These are phyloP conservation scores for Debaryomycetaceae sp. DNA, from an alignment of 1,139 yeast genomes.

Conservation along the genomic window DNA sequence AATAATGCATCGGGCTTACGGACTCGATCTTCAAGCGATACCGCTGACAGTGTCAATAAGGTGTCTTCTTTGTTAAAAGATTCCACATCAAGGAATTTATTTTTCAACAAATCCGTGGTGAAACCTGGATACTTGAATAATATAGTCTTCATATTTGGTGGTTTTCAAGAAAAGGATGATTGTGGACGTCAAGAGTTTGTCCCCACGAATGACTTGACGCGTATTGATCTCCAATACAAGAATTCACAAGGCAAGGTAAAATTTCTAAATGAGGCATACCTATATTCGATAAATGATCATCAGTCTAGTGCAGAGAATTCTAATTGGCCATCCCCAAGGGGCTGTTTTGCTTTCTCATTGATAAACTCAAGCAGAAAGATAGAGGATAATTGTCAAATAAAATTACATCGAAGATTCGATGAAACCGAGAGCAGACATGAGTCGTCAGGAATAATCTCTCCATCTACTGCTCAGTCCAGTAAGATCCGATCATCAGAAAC, in stretches of 20 bases:
- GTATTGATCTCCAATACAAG: constrained; percentile 23
- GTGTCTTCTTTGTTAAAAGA: background rate
- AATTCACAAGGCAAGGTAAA: background rate
- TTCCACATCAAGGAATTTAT: background rate
- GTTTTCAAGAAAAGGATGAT: constrained; percentile 22
- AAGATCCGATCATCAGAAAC: constrained; percentile 9
- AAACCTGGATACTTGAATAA: background rate
- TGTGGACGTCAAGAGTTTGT: constrained; percentile 17
- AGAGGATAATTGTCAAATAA: constrained; percentile 22
- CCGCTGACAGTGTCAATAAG: background rate
- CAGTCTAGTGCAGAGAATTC: constrained; percentile 7
- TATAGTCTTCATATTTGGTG: constrained; percentile 41
- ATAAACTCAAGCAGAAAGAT: constrained; percentile 20
- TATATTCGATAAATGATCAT: constrained; percentile 2
- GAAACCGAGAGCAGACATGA: background rate
- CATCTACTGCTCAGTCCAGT: background rate
- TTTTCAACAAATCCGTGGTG: background rate
- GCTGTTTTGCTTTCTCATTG: constrained; percentile 36
- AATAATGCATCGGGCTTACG: background rate
- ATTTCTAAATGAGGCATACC: constrained; percentile 8
- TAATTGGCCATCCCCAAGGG: constrained; percentile 38
- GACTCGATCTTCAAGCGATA: background rate
- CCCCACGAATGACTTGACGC: constrained; percentile 35
- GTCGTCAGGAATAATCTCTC: background rate
- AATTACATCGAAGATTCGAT: constrained; percentile 1